These are phyloP conservation scores for Plasmodium blacklocki DNA, from an alignment of 169 alveolate species.

Conservation along the genomic window DNA sequence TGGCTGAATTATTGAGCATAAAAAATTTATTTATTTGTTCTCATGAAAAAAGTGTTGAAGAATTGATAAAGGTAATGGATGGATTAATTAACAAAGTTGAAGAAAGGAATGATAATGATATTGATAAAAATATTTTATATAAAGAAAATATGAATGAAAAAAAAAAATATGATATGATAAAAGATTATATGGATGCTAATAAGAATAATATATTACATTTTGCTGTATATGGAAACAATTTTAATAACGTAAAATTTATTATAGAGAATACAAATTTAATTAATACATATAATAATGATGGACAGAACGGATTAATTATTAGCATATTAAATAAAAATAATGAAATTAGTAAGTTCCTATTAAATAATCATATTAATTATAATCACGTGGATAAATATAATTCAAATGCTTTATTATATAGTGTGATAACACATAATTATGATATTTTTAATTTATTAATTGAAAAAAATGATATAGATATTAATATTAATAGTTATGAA, in stretches of 20 bases:
- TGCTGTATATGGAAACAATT: slow-evolving; percentile 65
- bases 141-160: not conserved
- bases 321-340: slow-evolving; percentile 50
- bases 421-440: slow-evolving; percentile 56
- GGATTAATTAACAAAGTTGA: slow-evolving; percentile 15
- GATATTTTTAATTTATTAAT: slow-evolving; percentile 40
- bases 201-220: slow-evolving; percentile 59
- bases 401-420: slow-evolving; percentile 44
- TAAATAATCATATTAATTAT: slow-evolving; percentile 54
- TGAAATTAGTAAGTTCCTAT: slow-evolving; percentile 36
- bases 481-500: slow-evolving; percentile 58
- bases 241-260: slow-evolving; percentile 60
- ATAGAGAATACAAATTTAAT: slow-evolving; percentile 42
- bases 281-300: slow-evolving; percentile 50
- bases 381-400: slow-evolving; percentile 45
- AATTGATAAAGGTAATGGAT: slow-evolving; percentile 41
- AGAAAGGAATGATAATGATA: not conserved
- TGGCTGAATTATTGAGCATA: slow-evolving; percentile 55
- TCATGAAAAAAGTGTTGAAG: slow-evolving; percentile 64
- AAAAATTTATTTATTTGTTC: slow-evolving; percentile 59
- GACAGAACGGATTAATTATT: slow-evolving; percentile 50
- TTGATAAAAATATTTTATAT: not conserved
- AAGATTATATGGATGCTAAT: slow-evolving; percentile 69
- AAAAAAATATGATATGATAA: slow-evolving; percentile 37
- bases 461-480: slow-evolving; percentile 59